A percentile compares a stretch with the other conserved stretches of the same genome.
phyloP scores from a whole-genome alignment of 2,329 filamentous ascomycete species.

The Sporothrix schenckii region DNA sequence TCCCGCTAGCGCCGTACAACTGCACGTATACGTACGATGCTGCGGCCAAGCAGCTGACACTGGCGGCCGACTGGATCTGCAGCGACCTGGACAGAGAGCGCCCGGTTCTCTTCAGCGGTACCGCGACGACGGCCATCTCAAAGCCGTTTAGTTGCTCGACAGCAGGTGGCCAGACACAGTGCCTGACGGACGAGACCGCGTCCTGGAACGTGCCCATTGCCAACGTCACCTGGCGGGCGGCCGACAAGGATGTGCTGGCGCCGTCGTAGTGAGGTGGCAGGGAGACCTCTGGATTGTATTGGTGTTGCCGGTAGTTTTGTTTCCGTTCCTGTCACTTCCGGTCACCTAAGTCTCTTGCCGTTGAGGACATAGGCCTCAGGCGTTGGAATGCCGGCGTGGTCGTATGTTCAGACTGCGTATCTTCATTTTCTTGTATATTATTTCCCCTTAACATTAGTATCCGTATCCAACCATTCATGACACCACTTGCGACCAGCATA shows the following conservation, averaged over 20 bases:
- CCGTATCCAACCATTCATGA: not conserved
- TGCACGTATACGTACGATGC: conserved; percentile 35
- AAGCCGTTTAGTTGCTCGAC: conserved; percentile 32
- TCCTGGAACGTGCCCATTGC: conserved; percentile 31
- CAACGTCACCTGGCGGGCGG: conserved; percentile 32
- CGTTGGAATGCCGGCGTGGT: not conserved
- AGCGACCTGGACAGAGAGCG: conserved; percentile 37
- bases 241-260: conserved; percentile 23
- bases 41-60: conserved; percentile 30
- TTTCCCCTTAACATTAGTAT: not conserved
- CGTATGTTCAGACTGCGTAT: not conserved
- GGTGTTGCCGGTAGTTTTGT: not conserved
- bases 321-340: conserved; percentile 1
- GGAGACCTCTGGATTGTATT: not conserved
- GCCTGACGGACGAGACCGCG: conserved; percentile 32
- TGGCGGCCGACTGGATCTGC: conserved; percentile 38
- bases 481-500: not conserved
- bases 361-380: not conserved
- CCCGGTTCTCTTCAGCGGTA: conserved; percentile 38
- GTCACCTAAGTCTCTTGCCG: not conserved
- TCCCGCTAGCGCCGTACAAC: conserved; percentile 36
- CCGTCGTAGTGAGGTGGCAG: not conserved
- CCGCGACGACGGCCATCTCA: conserved; percentile 34
- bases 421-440: conserved; percentile 19
- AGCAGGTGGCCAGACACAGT: conserved; percentile 26